Conservation (phyloP, 768 basidiomycete species). For the Calvatia gigantea region DNA sequence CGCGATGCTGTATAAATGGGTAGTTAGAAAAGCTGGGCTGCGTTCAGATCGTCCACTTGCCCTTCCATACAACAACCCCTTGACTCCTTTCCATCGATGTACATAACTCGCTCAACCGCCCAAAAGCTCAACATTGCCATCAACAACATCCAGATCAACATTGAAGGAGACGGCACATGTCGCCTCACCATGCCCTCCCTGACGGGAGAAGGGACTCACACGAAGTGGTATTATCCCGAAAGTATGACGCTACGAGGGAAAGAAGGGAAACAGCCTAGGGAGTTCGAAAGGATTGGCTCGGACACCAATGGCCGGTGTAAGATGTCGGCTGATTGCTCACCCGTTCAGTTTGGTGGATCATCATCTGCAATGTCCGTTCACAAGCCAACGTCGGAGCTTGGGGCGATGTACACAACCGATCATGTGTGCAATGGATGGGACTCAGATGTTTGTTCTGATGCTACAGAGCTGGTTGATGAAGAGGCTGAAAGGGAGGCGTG, state of each 20-base stretch:
- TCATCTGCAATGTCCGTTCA: background rate
- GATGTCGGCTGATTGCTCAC: background rate
- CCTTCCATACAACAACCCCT: background rate
- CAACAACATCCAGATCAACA: background rate
- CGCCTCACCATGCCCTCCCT: background rate
- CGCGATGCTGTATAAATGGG: no score
- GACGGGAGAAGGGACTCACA: conserved; percentile 2
- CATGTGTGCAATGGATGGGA: background rate
- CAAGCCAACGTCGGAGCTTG: no score
- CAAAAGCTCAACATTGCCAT: background rate
- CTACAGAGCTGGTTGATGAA: conserved; percentile 2
- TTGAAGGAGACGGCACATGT: background rate
- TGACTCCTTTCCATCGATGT: background rate
- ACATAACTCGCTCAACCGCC: background rate
- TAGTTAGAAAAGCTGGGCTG: no score
- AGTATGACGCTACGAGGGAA: background rate
- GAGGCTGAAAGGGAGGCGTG: background rate
- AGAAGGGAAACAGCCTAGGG: background rate
- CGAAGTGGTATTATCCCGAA: conserved; percentile 6
- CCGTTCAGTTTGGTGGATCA: background rate
- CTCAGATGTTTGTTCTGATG: background rate
- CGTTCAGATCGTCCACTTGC: background rate
- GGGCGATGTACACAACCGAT: background rate
- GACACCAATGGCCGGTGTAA: background rate
- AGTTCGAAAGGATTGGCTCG: background rate